phyloP scores from a whole-genome alignment of 2,329 filamentous ascomycete species.

The Colletotrichum sp. region DNA sequence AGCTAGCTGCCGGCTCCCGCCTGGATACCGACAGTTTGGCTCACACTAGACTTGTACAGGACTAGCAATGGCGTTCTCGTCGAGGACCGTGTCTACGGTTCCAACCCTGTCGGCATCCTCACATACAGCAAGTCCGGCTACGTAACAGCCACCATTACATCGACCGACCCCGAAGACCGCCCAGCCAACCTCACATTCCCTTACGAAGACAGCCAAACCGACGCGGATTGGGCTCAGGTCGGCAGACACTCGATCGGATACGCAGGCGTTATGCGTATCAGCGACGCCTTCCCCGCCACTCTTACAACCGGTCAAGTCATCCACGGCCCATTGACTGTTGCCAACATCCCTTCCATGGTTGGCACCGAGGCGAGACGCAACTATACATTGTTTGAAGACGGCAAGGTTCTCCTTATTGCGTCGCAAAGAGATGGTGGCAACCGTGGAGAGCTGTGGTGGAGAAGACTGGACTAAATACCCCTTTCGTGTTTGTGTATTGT shows the following conservation, averaged over 20 bases:
- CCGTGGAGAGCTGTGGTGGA: conserved; percentile 22
- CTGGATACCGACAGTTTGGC: rapidly evolving
- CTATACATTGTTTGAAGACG: conserved; percentile 22
- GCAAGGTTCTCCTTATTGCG: conserved; percentile 7
- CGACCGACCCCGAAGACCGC: conserved; percentile 28
- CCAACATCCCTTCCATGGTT: conserved; percentile 30
- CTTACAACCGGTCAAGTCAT: conserved; percentile 25
- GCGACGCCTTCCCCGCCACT: conserved; percentile 24
- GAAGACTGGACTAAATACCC: conserved; percentile 12
- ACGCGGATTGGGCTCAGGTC: conserved; percentile 30
- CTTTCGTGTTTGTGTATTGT: background rate
- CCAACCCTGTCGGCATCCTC: conserved; percentile 27
- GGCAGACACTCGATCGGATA: conserved; percentile 30
- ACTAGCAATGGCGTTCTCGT: conserved; percentile 21
- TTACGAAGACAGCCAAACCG: conserved; percentile 24
- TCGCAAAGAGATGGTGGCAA: conserved; percentile 14
- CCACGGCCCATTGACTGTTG: conserved; percentile 29
- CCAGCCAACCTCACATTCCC: conserved; percentile 26
- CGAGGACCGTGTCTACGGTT: conserved; percentile 22
- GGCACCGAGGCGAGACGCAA: conserved; percentile 23
- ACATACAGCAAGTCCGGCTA: conserved; percentile 28
- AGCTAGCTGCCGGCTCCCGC: too few species aligned
- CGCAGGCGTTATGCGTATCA: conserved; percentile 27
- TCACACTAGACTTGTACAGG: background rate
- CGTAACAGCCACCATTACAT: conserved; percentile 32